These are phyloP conservation scores for Ceratocystis cacaofunesta DNA, from an alignment of 2,329 filamentous ascomycete genomes.

Conservation along the genomic window DNA sequence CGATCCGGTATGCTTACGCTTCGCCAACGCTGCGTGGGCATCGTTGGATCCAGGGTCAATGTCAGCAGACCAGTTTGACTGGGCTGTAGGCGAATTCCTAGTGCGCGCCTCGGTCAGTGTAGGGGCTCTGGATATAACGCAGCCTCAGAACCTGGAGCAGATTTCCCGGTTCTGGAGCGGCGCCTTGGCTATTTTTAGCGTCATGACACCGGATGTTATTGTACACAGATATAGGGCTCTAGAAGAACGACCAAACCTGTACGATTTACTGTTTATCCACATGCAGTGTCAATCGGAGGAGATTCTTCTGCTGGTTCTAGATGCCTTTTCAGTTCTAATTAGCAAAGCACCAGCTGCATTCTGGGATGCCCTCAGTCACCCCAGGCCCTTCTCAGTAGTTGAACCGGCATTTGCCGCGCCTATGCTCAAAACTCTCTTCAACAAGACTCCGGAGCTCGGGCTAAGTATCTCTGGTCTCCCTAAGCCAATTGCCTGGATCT, in stretches of 20 bases:
- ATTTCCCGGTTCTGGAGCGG: slow-evolving; percentile 70
- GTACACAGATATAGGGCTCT: slow-evolving; percentile 64
- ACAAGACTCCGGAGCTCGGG: slow-evolving; percentile 37
- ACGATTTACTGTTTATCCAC: slow-evolving; percentile 42
- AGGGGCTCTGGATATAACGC: slow-evolving; percentile 31
- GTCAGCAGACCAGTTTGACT: slow-evolving; percentile 65
- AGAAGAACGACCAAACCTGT: slow-evolving; percentile 62
- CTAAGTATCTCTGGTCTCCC: slow-evolving; percentile 24
- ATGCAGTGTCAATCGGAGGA: slow-evolving; percentile 37
- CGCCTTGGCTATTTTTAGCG: slow-evolving; percentile 56
- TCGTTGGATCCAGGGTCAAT: slow-evolving; percentile 46
- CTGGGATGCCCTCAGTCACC: slow-evolving; percentile 75
- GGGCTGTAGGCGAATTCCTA: slow-evolving; percentile 65
- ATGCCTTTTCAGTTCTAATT: slow-evolving; percentile 55
- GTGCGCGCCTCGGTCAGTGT: slow-evolving; percentile 50
- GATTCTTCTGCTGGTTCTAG: slow-evolving; percentile 54
- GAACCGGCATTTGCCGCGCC: slow-evolving; percentile 69
- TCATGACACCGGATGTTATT: slow-evolving; percentile 58
- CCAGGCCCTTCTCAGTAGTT: slow-evolving; percentile 65
- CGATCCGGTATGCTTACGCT: slow-evolving; percentile 46
- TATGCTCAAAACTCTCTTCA: slow-evolving; percentile 45
- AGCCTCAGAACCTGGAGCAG: slow-evolving; percentile 25
- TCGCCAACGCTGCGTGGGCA: slow-evolving; percentile 56
- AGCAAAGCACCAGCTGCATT: slow-evolving; percentile 65
- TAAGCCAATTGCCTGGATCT: slow-evolving; percentile 63